Percentiles rank a stretch among this genome's conserved stretches.
Evolutionary conservation across 345 rosid genomes (phyloP).

Genomic region (Brassica cretica): DNA sequence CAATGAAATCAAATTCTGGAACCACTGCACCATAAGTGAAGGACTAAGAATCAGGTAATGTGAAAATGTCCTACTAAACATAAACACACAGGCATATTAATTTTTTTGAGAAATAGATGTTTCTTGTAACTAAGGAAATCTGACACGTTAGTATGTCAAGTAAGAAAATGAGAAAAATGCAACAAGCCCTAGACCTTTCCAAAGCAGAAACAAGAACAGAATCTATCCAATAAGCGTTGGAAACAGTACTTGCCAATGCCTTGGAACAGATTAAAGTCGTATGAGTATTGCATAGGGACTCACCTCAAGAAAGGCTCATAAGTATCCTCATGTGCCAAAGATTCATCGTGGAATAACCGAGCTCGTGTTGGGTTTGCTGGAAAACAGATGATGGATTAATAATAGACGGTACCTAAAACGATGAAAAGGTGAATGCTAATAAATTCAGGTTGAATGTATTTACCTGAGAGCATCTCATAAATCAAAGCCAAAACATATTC

Average conservation of each 20-base stretch:
- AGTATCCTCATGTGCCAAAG: slow-evolving; percentile 74
- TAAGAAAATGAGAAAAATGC: neutral
- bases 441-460: neutral
- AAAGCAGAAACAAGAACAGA: slow-evolving; percentile 3
- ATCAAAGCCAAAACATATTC: slow-evolving; percentile 95
- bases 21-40: neutral
- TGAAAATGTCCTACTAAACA: neutral
- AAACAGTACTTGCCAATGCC: slow-evolving; percentile 1
- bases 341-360: slow-evolving; percentile 80
- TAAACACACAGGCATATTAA: neutral
- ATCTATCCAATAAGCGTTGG: neutral
- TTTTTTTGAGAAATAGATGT: neutral
- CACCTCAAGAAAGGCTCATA: slow-evolving; percentile 96
- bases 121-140: neutral
- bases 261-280: neutral
- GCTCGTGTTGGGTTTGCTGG: slow-evolving; percentile 93
- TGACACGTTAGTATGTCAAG: neutral
- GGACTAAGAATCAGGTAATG: neutral
- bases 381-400: slow-evolving; percentile 39
- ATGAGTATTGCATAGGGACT: slow-evolving; percentile 40
- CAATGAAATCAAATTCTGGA: neutral
- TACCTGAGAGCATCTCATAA: slow-evolving; percentile 93
- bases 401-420: neutral
- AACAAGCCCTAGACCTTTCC: neutral
- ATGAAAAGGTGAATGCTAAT: neutral